Evolutionary conservation across 495 filamentous ascomycete genomes (phyloP), one percentile per base, ranked within the genome.

Genomic region (Neurospora intermedia): DNA sequence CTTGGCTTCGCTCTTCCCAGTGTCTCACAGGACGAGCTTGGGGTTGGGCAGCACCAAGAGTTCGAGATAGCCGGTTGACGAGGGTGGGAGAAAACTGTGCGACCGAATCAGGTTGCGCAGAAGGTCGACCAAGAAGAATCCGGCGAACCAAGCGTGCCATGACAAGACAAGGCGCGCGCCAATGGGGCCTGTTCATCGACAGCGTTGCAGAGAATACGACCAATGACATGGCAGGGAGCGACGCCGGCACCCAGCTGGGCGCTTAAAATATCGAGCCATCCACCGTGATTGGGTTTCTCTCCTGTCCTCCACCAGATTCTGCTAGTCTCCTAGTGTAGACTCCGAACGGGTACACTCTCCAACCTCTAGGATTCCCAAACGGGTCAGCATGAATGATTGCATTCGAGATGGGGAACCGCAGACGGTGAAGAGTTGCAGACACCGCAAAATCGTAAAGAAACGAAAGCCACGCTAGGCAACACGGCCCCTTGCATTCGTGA

Each of bases 101-200:
- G 42, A 41, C 23, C 79, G 74, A 81, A 81, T 81, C 78, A 80
- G 72, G 69, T 46, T 43, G 74, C 54, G 70, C 42, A 71, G 45
- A 54, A 43, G 27, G 40, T 66, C 72, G 69, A 45, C 43, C 54
- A 59, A 70, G 27, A 72, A 69, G 40, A 39, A 18, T 70, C 38
- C 43, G 72, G 69, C 71, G 71, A 75, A 74, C 78, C 77, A 74
- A 81, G 77, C 70, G 71, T 48, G 78, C 69, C 69, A 77, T 77
- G 75, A 76, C 59, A 70, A 69, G 71, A 73, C 43, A 79, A 76
- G 80, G 78, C 78, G 80, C 80, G 80, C 80, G 80, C 78, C 76
- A 80, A 81, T 75, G 71, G 66, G 45, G 45, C 41, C 70, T 46
- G 73, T 74, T 59, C 74, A 73, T 75, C 42, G 39, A 20, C 43